Evolutionary conservation across 2,329 filamentous ascomycete species (phyloP).

Genomic region (Alternaria sp.): DNA sequence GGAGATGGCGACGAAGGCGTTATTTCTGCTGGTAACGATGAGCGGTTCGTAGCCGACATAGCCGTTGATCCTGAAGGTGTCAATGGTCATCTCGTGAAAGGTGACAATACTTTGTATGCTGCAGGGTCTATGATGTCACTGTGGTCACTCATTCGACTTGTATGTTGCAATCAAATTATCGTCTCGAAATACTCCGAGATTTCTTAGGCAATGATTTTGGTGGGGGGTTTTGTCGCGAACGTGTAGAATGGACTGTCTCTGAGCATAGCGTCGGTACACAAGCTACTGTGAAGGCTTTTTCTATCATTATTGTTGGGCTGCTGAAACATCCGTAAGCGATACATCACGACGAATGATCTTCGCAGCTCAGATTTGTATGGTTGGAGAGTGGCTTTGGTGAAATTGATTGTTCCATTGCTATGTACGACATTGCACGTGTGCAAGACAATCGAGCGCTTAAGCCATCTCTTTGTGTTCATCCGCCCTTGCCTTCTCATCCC

Average conservation of each 20-base stretch:
- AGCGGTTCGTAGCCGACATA: background rate
- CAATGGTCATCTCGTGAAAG: background rate
- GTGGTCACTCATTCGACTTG: background rate
- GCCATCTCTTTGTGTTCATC: constrained; percentile 24
- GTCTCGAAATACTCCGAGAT: background rate
- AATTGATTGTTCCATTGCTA: background rate
- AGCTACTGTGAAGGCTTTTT: background rate
- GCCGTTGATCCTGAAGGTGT: background rate
- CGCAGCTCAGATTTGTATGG: background rate
- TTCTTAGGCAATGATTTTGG: background rate
- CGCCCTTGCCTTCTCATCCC: constrained; percentile 49
- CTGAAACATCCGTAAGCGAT: background rate
- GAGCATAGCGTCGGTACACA: background rate
- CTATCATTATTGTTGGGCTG: background rate
- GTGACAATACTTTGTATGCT: background rate
- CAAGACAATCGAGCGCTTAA: background rate
- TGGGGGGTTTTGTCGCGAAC: background rate
- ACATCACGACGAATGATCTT: background rate
- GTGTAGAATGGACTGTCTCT: background rate
- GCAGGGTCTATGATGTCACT: background rate
- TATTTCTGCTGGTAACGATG: background rate
- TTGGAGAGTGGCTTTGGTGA: background rate
- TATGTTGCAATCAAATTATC: background rate
- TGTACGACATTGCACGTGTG: background rate
- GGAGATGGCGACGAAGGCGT: background rate